Evolutionary conservation across 176 grass and related monocot species (phyloP).

Genomic region (Oryza officinalis): DNA sequence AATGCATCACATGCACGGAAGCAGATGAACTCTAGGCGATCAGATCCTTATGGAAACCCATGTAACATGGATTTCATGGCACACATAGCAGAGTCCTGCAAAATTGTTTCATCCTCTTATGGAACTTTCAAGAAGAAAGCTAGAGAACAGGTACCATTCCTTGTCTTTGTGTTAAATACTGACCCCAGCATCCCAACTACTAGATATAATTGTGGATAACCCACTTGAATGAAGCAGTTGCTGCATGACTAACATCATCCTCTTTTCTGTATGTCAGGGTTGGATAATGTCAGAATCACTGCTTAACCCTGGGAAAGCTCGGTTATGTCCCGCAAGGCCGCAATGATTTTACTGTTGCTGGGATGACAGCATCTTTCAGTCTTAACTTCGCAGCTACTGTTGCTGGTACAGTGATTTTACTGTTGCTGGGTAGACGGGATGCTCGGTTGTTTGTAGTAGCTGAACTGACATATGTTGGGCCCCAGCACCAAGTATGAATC

Average conservation of each 20-base stretch:
- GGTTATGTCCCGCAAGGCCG: constrained; percentile 51
- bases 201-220: constrained; percentile 22
- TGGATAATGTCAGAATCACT: constrained; percentile 93
- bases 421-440: constrained; percentile 1
- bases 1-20: constrained; percentile 68
- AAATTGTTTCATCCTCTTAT: constrained; percentile 86
- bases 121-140: constrained; percentile 91
- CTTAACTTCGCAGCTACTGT: constrained; percentile 24
- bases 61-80: constrained; percentile 70
- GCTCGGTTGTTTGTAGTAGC: constrained; percentile 33
- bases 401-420: constrained; percentile 54
- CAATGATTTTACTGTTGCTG: constrained; percentile 38
- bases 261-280: constrained; percentile 54
- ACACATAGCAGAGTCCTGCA: constrained; percentile 88
- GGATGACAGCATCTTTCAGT: constrained; percentile 11
- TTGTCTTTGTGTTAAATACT: constrained; percentile 29
- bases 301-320: constrained; percentile 78
- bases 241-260: constrained; percentile 28
- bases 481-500: constrained; percentile 22
- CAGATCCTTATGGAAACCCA: constrained; percentile 48
- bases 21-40: constrained; percentile 41
- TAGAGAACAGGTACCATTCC: constrained; percentile 73
- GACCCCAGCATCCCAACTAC: constrained; percentile 14
- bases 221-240: not conserved
- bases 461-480: constrained; percentile 43